A percentile compares a stretch with the other conserved stretches of the same genome.
These are phyloP conservation scores for Cordyceps sp. DNA, from an alignment of 2,329 filamentous ascomycete genomes.

Conservation along the genomic window DNA sequence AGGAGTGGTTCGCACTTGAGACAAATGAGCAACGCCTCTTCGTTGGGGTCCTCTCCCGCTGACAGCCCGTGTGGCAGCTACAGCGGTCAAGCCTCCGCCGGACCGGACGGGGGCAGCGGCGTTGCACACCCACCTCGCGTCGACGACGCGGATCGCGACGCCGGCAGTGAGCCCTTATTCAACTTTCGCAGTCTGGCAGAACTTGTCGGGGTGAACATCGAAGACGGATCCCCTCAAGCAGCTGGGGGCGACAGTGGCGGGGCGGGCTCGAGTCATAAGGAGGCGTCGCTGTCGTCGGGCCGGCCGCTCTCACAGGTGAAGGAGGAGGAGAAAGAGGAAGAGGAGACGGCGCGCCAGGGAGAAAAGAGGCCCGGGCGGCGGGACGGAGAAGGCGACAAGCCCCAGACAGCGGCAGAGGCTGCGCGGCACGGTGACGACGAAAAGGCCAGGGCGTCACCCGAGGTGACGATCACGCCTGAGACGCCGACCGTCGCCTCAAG, in stretches of 20 bases:
- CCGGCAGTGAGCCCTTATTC: conserved; percentile 60
- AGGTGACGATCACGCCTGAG: conserved; percentile 10
- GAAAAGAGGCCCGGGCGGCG: conserved; percentile 1
- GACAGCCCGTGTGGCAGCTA: conserved; percentile 47
- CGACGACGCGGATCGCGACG: conserved; percentile 32
- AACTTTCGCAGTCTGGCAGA: conserved; percentile 81
- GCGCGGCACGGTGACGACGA: neutral
- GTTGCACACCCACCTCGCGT: conserved; percentile 30
- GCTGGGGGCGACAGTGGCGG: conserved; percentile 13
- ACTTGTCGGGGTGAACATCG: conserved; percentile 55
- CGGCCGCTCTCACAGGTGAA: conserved; percentile 19
- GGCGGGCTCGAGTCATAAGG: conserved; percentile 5
- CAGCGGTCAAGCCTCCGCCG: conserved; percentile 16
- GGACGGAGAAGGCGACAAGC: neutral
- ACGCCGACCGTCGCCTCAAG: conserved; percentile 18
- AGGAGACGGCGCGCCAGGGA: conserved; percentile 15
- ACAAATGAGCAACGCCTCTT: conserved; percentile 77
- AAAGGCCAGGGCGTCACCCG: conserved; percentile 3
- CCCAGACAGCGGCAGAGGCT: neutral
- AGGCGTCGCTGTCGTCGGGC: neutral
- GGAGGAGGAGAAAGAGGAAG: conserved; percentile 20
- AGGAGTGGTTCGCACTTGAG: conserved; percentile 56
- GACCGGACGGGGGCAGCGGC: conserved; percentile 25
- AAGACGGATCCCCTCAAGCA: conserved; percentile 21
- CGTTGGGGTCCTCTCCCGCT: conserved; percentile 58